Evolutionary conservation across 75 land plant species (phyloP).

Genomic region (Pseudotsuga menziesii): DNA sequence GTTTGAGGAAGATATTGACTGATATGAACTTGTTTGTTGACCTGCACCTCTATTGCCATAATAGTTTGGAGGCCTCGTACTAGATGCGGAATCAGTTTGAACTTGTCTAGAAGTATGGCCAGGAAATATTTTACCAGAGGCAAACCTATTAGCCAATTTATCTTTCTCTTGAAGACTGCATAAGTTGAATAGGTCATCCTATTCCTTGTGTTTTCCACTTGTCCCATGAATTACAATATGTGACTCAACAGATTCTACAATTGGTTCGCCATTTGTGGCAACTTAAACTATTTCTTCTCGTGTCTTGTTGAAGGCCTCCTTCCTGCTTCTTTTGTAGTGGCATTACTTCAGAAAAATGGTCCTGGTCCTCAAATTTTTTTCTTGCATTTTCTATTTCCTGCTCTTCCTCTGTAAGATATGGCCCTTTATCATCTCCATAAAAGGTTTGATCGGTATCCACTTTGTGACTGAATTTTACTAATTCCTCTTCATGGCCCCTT

Average conservation of each 20-base stretch:
- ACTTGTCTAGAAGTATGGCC: neutral
- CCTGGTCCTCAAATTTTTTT: neutral
- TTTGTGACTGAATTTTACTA: neutral
- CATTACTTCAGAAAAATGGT: neutral
- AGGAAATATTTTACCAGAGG: neutral
- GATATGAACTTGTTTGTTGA: slow-evolving; percentile 6
- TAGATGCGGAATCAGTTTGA: slow-evolving; percentile 3
- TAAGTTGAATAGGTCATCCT: neutral
- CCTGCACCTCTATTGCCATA: neutral
- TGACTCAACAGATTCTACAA: neutral
- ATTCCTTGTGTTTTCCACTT: slow-evolving; percentile 1
- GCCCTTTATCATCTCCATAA: neutral
- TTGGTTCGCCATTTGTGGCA: slow-evolving; percentile 3
- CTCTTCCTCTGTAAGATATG: slow-evolving; percentile 4
- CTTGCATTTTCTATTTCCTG: slow-evolving; percentile 1
- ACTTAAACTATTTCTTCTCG: neutral
- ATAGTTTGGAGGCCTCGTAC: neutral
- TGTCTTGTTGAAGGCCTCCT: neutral
- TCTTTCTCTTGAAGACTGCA: neutral
- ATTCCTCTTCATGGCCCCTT: neutral
- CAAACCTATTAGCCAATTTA: slow-evolving; percentile 8
- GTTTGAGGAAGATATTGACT: slow-evolving; percentile 3
- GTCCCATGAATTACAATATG: neutral
- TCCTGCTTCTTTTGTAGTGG: neutral
- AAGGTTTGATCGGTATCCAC: slow-evolving; percentile 1